These are phyloP conservation scores for Chiua virens DNA, from an alignment of 768 basidiomycete species.

Conservation along the genomic window DNA sequence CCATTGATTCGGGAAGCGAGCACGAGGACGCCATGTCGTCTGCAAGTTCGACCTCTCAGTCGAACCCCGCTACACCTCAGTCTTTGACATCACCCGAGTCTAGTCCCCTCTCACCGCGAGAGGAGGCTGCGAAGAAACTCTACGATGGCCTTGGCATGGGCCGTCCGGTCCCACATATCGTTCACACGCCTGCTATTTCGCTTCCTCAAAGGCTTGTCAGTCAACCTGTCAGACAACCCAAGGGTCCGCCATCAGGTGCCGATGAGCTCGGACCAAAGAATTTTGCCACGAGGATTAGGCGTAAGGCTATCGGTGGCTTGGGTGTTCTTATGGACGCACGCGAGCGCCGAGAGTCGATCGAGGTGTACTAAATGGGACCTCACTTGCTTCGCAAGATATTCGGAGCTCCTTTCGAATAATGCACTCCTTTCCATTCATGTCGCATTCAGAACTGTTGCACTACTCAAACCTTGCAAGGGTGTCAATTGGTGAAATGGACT, in stretches of 20 bases:
- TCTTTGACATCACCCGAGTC: slow-evolving; percentile 57
- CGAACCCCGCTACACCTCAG: slow-evolving; percentile 77
- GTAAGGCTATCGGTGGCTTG: slow-evolving; percentile 80
- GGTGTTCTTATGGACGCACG: slow-evolving; percentile 79
- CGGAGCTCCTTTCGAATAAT: slow-evolving; percentile 12
- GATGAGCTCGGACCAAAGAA: slow-evolving; percentile 88
- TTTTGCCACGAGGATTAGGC: slow-evolving; percentile 82
- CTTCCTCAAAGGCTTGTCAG: slow-evolving; percentile 56
- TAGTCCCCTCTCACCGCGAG: slow-evolving; percentile 75
- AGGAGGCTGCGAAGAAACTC: slow-evolving; percentile 82
- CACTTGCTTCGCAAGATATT: slow-evolving; percentile 5
- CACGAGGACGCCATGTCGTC: slow-evolving; percentile 59
- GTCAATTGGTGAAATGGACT: slow-evolving; percentile 19
- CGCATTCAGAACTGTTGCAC: slow-evolving; percentile 14
- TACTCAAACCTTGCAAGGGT: slow-evolving; percentile 7
- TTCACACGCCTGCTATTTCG: slow-evolving; percentile 23
- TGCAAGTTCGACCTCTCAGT: slow-evolving; percentile 56
- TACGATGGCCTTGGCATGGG: slow-evolving; percentile 90
- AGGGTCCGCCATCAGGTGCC: slow-evolving; percentile 82
- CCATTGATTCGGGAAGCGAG: slow-evolving; percentile 56
- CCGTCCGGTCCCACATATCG: slow-evolving; percentile 49
- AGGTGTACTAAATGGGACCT: slow-evolving; percentile 52
- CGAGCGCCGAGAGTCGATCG: slow-evolving; percentile 74
- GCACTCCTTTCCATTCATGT: slow-evolving; percentile 21
- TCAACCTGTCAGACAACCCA: slow-evolving; percentile 81